A percentile compares a stretch with the other conserved stretches of the same genome.
These are phyloP conservation scores for Penicillium egyptiacum DNA, from an alignment of 495 filamentous ascomycete genomes.

Conservation along the genomic window DNA sequence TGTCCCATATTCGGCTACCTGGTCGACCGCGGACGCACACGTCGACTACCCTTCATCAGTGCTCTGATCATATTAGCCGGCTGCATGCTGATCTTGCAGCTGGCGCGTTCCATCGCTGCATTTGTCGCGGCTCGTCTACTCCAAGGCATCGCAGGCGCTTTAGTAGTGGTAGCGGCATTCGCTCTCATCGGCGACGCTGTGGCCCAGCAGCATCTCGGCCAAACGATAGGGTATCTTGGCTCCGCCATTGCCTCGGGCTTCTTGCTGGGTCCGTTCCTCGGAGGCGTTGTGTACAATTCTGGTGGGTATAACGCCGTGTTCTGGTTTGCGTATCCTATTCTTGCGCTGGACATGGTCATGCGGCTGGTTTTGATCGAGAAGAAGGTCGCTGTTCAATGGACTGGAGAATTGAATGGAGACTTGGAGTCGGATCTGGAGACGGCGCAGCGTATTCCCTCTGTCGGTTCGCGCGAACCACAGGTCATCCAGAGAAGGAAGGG, in stretches of 20 bases:
- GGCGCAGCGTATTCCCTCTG: background rate
- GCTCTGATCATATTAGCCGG: conserved; percentile 56
- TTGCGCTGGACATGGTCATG: conserved; percentile 63
- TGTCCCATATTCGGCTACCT: conserved; percentile 58
- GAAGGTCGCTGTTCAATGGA: conserved; percentile 38
- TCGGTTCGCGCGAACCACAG: background rate
- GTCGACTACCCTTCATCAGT: conserved; percentile 56
- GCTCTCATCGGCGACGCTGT: conserved; percentile 62
- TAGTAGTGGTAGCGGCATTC: conserved; percentile 64
- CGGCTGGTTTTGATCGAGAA: conserved; percentile 64
- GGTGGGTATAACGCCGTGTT: conserved; percentile 62
- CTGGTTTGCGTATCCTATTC: conserved; percentile 54
- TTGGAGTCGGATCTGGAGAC: conserved; percentile 4
- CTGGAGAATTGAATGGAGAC: background rate
- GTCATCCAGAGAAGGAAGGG: background rate
- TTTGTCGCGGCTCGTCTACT: conserved; percentile 58
- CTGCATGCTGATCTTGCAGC: conserved; percentile 57
- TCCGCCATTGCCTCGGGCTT: conserved; percentile 36
- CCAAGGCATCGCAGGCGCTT: conserved; percentile 61
- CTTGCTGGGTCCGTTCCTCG: conserved; percentile 54
- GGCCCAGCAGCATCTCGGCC: conserved; percentile 55
- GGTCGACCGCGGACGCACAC: conserved; percentile 49
- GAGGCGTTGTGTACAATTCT: conserved; percentile 60
- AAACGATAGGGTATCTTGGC: conserved; percentile 48
- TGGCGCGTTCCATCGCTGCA: conserved; percentile 50